Conservation (phyloP, 2,329 filamentous ascomycete genomes). For the Lizonia empirigonia region DNA sequence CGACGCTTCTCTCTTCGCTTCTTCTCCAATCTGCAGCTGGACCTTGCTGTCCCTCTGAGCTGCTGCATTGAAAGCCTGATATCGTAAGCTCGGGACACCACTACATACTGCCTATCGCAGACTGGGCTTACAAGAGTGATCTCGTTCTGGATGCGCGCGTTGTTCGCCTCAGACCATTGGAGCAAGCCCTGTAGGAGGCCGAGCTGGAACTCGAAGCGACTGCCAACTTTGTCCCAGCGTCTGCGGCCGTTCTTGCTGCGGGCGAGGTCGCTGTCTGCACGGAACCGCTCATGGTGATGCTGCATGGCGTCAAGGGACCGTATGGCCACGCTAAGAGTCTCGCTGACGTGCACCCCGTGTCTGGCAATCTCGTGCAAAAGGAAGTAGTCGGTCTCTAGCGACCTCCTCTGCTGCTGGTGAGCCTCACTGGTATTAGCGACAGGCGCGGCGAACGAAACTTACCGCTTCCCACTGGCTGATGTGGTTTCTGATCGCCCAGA, state of each 20-base stretch:
- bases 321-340: constrained; percentile 21
- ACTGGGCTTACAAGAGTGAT: background rate
- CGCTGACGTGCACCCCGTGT: constrained; percentile 22
- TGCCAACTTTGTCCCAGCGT: too few relatives aligned
- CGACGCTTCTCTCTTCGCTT: constrained; percentile 25
- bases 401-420: constrained; percentile 11
- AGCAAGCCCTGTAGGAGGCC: background rate
- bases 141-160: background rate
- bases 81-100: constrained; percentile 5
- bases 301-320: constrained; percentile 16
- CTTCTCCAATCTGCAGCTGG: constrained; percentile 25
- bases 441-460: constrained; percentile 1
- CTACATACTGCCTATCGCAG: background rate
- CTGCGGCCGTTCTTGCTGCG: too few relatives aligned
- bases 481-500: constrained; percentile 24
- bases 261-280: too few relatives aligned
- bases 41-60: constrained; percentile 26
- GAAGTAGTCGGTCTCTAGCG: constrained; percentile 19
- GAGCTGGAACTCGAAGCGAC: too few relatives aligned
- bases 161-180: background rate
- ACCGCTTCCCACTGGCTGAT: constrained; percentile 26
- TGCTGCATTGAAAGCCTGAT: constrained; percentile 22
- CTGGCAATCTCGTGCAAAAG: constrained; percentile 24
- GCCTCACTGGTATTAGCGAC: background rate
- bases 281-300: constrained; percentile 9